phyloP scores from a whole-genome alignment of 208 protist genomes.

The Willaertia magna region DNA sequence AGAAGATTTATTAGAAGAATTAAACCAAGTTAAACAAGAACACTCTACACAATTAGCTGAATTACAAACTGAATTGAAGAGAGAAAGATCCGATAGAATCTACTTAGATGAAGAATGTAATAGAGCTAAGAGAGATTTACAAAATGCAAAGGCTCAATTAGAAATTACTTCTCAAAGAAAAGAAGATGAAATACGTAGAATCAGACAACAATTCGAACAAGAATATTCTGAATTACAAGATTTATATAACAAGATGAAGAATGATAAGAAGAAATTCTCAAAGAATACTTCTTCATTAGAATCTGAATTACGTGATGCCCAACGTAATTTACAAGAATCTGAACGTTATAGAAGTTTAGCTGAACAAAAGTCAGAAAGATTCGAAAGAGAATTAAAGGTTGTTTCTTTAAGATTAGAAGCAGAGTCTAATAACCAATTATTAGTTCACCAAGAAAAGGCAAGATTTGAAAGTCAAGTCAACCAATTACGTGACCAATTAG shows the following conservation, averaged over 20 bases:
- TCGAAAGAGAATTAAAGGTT: background rate
- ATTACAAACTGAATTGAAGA: background rate
- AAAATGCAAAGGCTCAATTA: background rate
- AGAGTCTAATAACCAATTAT: background rate
- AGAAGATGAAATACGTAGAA: background rate
- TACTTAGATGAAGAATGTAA: background rate
- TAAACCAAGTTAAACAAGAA: background rate
- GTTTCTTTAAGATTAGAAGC: background rate
- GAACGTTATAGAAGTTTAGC: background rate
- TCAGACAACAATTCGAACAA: background rate
- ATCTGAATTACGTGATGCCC: background rate
- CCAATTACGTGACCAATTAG: too few relatives aligned
- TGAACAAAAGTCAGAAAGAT: background rate
- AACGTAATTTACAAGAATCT: background rate
- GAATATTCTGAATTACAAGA: background rate
- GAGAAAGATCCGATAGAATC: background rate
- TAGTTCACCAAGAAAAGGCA: background rate
- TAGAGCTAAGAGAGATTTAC: background rate
- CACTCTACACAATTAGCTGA: background rate
- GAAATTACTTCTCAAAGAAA: background rate
- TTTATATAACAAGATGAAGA: background rate
- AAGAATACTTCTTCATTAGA: background rate
- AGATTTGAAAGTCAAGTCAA: background rate
- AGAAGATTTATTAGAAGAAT: background rate
- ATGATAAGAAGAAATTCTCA: background rate